Evolutionary conservation across 116 monocot genomes (phyloP).

Genomic region (Phalaenopsis hybrid): DNA sequence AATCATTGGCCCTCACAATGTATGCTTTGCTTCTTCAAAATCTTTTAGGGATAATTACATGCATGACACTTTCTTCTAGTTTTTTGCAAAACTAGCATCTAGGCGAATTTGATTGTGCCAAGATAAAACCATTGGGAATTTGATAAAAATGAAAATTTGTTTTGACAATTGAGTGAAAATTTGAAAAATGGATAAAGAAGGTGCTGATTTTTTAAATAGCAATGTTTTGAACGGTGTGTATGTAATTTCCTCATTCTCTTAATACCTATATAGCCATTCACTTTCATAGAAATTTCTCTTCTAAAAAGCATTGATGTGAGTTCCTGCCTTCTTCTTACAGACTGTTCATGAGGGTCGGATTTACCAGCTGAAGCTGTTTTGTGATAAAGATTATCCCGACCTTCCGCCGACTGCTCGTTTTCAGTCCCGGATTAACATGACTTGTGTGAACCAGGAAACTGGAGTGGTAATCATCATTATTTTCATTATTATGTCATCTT

Average conservation of each 20-base stretch:
- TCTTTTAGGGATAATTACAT: not conserved
- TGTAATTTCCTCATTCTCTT: not conserved
- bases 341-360: conserved; percentile 30
- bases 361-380: conserved; percentile 27
- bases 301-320: not conserved
- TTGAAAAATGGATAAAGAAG: too few relatives aligned
- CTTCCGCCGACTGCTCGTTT: conserved; percentile 22
- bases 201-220: too few relatives aligned
- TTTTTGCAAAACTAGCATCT: too few relatives aligned
- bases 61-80: too few relatives aligned
- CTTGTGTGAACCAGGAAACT: conserved; percentile 27
- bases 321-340: conserved; percentile 8
- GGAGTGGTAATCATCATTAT: conserved; percentile 11
- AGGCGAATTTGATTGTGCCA: too few relatives aligned
- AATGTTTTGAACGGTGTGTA: too few relatives aligned
- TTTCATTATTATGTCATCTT: not conserved
- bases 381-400: conserved; percentile 21
- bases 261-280: not conserved
- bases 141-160: too few relatives aligned
- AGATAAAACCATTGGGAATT: too few relatives aligned
- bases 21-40: conserved; percentile 3
- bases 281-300: not conserved
- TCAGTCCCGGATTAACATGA: conserved; percentile 23
- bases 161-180: too few relatives aligned
- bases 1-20: conserved; percentile 25